Base-by-base conservation (phyloP, 2,329 filamentous ascomycete genomes). In the Eurotiales sp. region DNA sequence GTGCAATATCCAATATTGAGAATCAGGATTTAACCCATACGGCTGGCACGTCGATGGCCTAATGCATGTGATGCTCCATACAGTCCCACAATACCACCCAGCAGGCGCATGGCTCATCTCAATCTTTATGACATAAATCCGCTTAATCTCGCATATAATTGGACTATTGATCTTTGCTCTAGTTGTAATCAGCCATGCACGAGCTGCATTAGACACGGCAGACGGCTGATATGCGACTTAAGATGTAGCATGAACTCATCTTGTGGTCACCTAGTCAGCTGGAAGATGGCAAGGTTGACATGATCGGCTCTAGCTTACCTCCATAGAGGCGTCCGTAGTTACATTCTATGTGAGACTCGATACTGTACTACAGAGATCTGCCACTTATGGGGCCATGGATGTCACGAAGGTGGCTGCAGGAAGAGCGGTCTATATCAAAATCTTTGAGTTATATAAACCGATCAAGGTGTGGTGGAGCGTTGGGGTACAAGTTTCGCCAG, bases 41-140 rank as follows among this genome's bases (percentile, higher is more conserved):
- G n/a, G n/a, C n/a, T n/a, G n/a, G n/a, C n/a, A n/a, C n/a, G n/a
- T n/a, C 25, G 25, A 27, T 27, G 5, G 5, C 25, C 25, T 10
- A 8, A 15, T 46, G 30, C 44, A 46, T 39, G 45, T 39, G 25
- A 39, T 21, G 21, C 45, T 47, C 45, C 45, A 29, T 3, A 37
- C 21, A n/a, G n/a, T n/a, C n/a, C n/a, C n/a, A n/a, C n/a, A n/a
- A n/a, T n/a, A n/a, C n/a, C n/a, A n/a, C n/a, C n/a, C n/a, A n/a
- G n/a, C n/a, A n/a, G n/a, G n/a, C n/a, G n/a, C n/a, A n/a, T n/a
- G n/a, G n/a, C n/a, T n/a, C n/a, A n/a, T n/a, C n/a, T n/a, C n/a
- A n/a, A n/a, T n/a, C n/a, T n/a, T n/a, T n/a, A n/a, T 27, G 25
- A 5, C 25, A 5, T 10, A 27, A 27, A 10, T 10, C 25, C 10